Base-by-base conservation (phyloP, 352 stramenopile genomes). In the Bremia lactucae region DNA sequence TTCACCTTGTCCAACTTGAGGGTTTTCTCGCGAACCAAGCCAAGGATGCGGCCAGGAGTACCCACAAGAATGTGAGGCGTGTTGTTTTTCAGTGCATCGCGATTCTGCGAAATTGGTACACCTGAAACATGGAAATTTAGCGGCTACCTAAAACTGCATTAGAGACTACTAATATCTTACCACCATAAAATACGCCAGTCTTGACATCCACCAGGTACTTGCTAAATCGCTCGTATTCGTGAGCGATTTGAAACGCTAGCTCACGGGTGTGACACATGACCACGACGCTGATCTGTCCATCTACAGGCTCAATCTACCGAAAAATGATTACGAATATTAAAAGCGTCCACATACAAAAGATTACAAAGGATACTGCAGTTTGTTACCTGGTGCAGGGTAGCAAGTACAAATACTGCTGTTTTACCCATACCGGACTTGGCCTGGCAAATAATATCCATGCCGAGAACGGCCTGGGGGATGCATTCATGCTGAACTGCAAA, bases 341-440 rank as follows among this genome's bases (percentile, higher is more conserved):
- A 6, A 50, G 11, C 35, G 13, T 28, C 24, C 24, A 28, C 24
- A 35, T 14, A 47, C 7, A 23, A 0, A 42, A 23, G 6, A 40
- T 24, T 14, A 48, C 0, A 6, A 53, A 14, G 16, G 3, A 22
- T 18, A 10, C 9, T 2, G 6, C 14, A 40, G 10, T 13, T 6
- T 26, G 42, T 6, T 65, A 99, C 87, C 79, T 98, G 95, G 69
- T 99, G 96, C 33, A 99, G 77, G 2, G 96, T 99, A 14, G 97
- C 93, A 35, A 99, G 70, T 4, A 99, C 96, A 62, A 99, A 99
- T 24, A 99, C 97, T 34, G 97, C 97, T 0, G 97, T 99, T 78
- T 99, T 99, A 53, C 97, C 97, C 96, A 99, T 99, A 72, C 97
- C 97, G 29, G 93, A 98, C 83, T 99, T 99, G 48, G 97, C 96